Evolutionary conservation across 2,329 filamentous ascomycete species (phyloP), one percentile per base, ranked within the genome.

Genomic region (Xylaria sp.): DNA sequence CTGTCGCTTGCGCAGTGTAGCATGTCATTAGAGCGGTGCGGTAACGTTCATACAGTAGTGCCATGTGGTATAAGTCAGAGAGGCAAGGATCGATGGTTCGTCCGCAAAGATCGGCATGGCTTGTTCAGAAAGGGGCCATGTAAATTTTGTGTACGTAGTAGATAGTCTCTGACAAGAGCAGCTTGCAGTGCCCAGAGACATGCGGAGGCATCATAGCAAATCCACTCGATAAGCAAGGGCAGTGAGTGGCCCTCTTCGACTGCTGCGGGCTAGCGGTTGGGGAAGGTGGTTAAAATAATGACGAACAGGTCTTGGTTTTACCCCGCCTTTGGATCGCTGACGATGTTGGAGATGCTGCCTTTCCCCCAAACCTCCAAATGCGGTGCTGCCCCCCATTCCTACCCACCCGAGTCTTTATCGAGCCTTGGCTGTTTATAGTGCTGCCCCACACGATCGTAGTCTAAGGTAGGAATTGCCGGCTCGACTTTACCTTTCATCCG

Each of bases 231-330:
- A 54, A 64, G 54, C 60, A 58, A 48, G 65, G 39, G 39, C 48
- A n/a, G 7, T 15, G 43, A 59, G 60, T 64, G 46, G 61, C 39
- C 25, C 59, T 41, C 46, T 43, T 52, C 43, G 25, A 46, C 28
- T 18, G 31, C 49, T 57, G 48, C 46, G 41, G 28, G 51, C 28
- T 62, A 39, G 64, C 65, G 3, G 61, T 68, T 68, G 52, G 52
- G 68, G 68, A 70, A 70, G 68, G 68, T 70, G 65, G 64, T 64
- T 65, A 58, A 18, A 60, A 51, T n/a, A 18, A 64, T 64, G 54
- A 49, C 59, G 60, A 64, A 56, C 62, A 25, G 18, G 33, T 25
- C 46, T 2, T 13, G 36, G 8, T 9, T 13, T 56, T 62, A 70
- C 60, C 67, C 67, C 67, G 61, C 64, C 61, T 64, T 31, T 25